Base-by-base conservation (phyloP, 2,329 filamentous ascomycete species). In the Shiraia bambusicola region DNA sequence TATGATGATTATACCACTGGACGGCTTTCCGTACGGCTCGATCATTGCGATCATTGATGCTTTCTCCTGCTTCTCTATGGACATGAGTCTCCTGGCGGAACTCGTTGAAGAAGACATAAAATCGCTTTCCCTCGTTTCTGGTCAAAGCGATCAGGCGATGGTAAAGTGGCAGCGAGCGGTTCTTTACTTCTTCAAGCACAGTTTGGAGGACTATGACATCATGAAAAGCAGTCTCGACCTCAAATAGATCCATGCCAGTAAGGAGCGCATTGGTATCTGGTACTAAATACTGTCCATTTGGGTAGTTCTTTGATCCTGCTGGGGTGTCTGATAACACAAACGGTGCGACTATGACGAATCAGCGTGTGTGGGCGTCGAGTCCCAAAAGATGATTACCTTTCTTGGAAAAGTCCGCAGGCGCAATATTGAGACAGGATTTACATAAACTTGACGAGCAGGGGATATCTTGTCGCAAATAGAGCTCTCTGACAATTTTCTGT, bases 61-160 rank as follows among this genome's bases (percentile, higher is more conserved):
- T 86, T 73, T 98, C 93, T 27, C 87, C 85, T 5, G 78, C 69
- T 14, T 84, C 79, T 48, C 93, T 80, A 19, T 79, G 73, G 34
- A 96, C 81, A 62, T 95, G 87, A 0, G 93, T 98, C 69, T 98
- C 94, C 28, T 91, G 76, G 37, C 92, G 82, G 65, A 98, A 98
- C 60, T 98, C 93, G 68, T 98, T 98, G 80, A 97, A 97, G 69
- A 98, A 98, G 37, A 98, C 88, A 63, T 97, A 96, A 67, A 95
- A 97, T 40, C 92, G 83, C 76, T 98, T 98, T 53, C 95, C 90
- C 59, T 95, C 90, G 62, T 92, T 95, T 71, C 92, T 95, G 28
- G 91, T 95, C 50, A 98, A 76, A 15, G 87, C 84, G 54, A 97
- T 82, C 35, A 98, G 76, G 28, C 93, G 87, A 69, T 96, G 96